Percentiles rank a stretch among this genome's conserved stretches.
phyloP scores from a whole-genome alignment of 2,329 filamentous ascomycete species.

The Annulohypoxylon truncatum region DNA sequence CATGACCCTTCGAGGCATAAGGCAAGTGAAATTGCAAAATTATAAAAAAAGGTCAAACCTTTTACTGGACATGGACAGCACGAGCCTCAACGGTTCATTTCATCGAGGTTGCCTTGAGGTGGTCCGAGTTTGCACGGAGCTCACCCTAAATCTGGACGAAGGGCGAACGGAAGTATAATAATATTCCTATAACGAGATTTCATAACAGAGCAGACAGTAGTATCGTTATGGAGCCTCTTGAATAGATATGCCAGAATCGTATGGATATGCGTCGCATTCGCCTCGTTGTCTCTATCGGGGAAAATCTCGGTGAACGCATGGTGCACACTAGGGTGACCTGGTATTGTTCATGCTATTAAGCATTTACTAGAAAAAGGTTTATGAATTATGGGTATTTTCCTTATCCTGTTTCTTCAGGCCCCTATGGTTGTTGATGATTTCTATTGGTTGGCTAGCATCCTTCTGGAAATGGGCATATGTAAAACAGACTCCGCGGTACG shows the following conservation, averaged over 20 bases:
- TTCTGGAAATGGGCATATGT: not conserved
- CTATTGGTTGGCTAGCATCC: not conserved
- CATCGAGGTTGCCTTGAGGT: not conserved
- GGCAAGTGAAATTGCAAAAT: not conserved
- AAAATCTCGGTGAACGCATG: not conserved
- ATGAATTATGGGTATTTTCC: not conserved
- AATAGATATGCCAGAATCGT: not conserved
- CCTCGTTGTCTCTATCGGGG: slow-evolving; percentile 3
- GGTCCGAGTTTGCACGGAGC: not conserved
- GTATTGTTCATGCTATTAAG: not conserved
- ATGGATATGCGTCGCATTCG: not conserved
- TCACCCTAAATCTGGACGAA: not conserved
- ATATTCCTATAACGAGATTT: slow-evolving; percentile 6
- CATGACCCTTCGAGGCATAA: not conserved
- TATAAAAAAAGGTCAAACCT: not conserved
- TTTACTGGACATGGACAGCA: not conserved
- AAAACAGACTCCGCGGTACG: not conserved
- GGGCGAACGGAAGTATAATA: not conserved
- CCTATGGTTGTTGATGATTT: not conserved
- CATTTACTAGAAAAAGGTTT: not conserved
- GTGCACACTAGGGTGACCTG: not conserved
- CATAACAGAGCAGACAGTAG: not conserved
- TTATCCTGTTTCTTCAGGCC: not conserved
- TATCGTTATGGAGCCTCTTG: not conserved
- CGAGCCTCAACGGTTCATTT: not conserved